Base-by-base conservation (phyloP, 2,329 filamentous ascomycete genomes). In the Basipetospora sp. region DNA sequence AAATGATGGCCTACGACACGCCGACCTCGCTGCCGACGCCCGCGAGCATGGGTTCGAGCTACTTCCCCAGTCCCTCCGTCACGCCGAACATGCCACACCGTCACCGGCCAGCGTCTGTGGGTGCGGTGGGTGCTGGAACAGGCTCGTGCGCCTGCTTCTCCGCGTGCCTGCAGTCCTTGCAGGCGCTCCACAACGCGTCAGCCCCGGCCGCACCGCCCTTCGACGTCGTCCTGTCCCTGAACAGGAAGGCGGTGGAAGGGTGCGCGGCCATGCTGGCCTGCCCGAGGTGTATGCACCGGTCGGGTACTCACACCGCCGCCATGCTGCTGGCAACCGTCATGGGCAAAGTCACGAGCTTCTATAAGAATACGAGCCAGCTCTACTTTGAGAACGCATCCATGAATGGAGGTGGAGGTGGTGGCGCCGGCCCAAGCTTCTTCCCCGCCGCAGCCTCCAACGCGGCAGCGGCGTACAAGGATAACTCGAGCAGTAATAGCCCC, bases 291-390 rank as follows among this genome's bases (percentile, higher is more conserved):
- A 60, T 67, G 52, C 57, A 52, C 39, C 53, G 55, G 10, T 57
- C 58, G 2, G 61, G 58, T 2, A 59, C 55, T 3, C 59, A 64
- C 34, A 65, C 64, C 2, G 54, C 59, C 0, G 58, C 59, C 4
- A 68, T 67, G 64, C 54, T 69, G 0, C 53, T 69, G n/a, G 63
- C 60, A 0, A 67, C 64, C 0, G 53, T 69, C 15, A 59, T 70
- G 14, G 59, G 59, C 34, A 64, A 67, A 46, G 60, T 66, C 33
- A 60, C 63, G 2, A 60, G 57, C 1, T 58, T 65, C 37, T 68
- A 69, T 49, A 60, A 58, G 40, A 55, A 53, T 14, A 62, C 59
- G 2, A 58, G 54, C 8, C 50, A 58, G 34, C 49, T 53, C 3
- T 58, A 61, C 40, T 62, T 61, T 41, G 59, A 59, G 28, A 48